Evolutionary conservation across 371 early-diverging fungal genomes (phyloP), one percentile per base, ranked within the genome.

Genomic region (Mortierella sp.): DNA sequence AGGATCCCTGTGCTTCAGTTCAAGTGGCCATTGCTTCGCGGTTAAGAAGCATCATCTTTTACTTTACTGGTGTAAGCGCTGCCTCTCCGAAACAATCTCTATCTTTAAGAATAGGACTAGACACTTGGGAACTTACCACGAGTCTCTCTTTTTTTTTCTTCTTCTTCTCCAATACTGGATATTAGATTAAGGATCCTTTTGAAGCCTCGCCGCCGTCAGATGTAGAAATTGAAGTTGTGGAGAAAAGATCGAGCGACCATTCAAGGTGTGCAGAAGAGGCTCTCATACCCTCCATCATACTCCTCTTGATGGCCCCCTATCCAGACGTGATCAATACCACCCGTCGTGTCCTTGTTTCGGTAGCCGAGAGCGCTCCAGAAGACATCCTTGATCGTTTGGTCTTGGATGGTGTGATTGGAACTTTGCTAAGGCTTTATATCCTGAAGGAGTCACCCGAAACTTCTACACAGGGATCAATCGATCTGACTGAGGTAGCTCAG

Each of bases 241-340:
- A 37, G 37, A 9, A 37, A 9, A 37, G 5, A 9, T 9, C 48
- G 14, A 28, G 37, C 2, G 52, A 62, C 18, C 55, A 60, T 30
- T 74, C 67, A 4, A 48, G 60, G 18, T 21, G 73, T 23, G 63
- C 65, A 1, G 73, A 70, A 23, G 80, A 81, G 14, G 52, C 62
- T 15, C 85, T 87, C 66, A 80, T 82, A 15, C 73, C 80, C 15
- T 62, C 85, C 18, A 73, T 88, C 48, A 75, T 86, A 58, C 82
- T 84, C 18, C 75, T 87, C n/a, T 63, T 88, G 21, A 56, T 88
- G 52, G 87, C 86, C 58, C 87, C 85, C 60, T 84, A 85, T 46
- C 82, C 87, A 3, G 81, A 66, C 3, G 70, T 87, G 6, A 85
- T 87, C 2, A 81, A 86, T 18, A 81, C 84, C 29, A 74, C 84